Evolutionary conservation across 73 alveolate species (phyloP), one percentile per base, ranked within the genome.

Genomic region (Paramecium primaurelia): DNA sequence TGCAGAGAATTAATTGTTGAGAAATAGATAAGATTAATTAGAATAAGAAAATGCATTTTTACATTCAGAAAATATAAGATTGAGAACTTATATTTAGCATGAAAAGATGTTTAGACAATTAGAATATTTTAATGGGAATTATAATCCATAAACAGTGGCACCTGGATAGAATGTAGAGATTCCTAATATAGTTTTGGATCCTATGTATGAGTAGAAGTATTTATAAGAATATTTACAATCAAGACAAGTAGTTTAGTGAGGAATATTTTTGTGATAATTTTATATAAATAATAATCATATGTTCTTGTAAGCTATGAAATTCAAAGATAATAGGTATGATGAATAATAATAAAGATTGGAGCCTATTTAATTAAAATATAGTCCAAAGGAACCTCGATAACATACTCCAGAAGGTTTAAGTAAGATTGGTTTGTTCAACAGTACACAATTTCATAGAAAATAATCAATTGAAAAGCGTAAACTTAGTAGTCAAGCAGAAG

Each of bases 381-480:
- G 91, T 80, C 91, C 91, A 25, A 80, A 80, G 22, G 91, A 42
- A 26, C 58, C 44, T 26, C 28, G 91, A 47, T 25, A 80, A 45
- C 32, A 80, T 28, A 80, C 77, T 26, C 91, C 91, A 9, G 91
- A 80, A 75, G 68, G 38, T 18, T 45, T 26, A 5, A 6, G 28
- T 12, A 80, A 80, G 58, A 45, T 32, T 42, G 64, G 75, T n/a
- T 25, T 80, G 49, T 80, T 80, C 75, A 49, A 45, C 73, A 80
- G 91, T 20, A 45, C 91, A 25, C 34, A 80, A 47, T 80, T 80
- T 47, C 54, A 34, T 12, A 34, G 87, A 34, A 80, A 42, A 26
- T 1, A 42, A 42, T 45, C 71, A 45, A 18, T 44, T 8, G 91
- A 80, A 20, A 80, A 80, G 30, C 71, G 91, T 40, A 80, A 40